Percentiles rank a stretch among this genome's conserved stretches.
Conservation (phyloP, 108 stramenopile species). For the Fragilaria radians region DNA sequence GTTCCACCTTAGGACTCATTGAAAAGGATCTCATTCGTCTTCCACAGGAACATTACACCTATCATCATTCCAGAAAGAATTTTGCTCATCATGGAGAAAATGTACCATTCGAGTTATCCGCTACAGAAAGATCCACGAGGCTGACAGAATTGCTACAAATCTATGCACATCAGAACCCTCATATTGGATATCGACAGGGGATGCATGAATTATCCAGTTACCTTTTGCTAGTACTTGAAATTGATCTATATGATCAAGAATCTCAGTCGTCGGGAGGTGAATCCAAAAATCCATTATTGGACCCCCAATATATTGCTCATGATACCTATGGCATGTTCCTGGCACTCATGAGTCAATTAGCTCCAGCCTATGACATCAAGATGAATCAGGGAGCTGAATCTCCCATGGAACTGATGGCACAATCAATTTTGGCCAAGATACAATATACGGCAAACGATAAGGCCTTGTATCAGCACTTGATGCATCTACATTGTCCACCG, state of each 20-base stretch:
- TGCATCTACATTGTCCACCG: slow-evolving; percentile 25
- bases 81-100: not conserved
- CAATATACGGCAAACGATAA: slow-evolving; percentile 47
- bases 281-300: slow-evolving; percentile 34
- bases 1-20: slow-evolving; percentile 45
- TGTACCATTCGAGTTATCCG: slow-evolving; percentile 6
- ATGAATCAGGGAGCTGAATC: slow-evolving; percentile 16
- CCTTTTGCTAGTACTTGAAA: slow-evolving; percentile 57
- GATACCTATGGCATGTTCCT: slow-evolving; percentile 54
- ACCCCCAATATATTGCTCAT: slow-evolving; percentile 31
- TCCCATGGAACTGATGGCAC: slow-evolving; percentile 46
- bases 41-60: slow-evolving; percentile 19
- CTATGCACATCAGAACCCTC: slow-evolving; percentile 42
- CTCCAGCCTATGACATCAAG: slow-evolving; percentile 56
- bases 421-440: slow-evolving; percentile 48
- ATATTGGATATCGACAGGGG: slow-evolving; percentile 78
- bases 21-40: slow-evolving; percentile 82
- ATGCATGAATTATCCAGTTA: slow-evolving; percentile 84
- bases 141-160: slow-evolving; percentile 34
- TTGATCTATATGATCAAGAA: slow-evolving; percentile 26
- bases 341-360: slow-evolving; percentile 41
- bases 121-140: slow-evolving; percentile 24
- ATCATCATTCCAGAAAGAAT: slow-evolving; percentile 10
- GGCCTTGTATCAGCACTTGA: slow-evolving; percentile 31
- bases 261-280: not conserved